These are phyloP conservation scores for Periconia macrospinosa DNA, from an alignment of 2,329 filamentous ascomycete genomes.

Conservation along the genomic window DNA sequence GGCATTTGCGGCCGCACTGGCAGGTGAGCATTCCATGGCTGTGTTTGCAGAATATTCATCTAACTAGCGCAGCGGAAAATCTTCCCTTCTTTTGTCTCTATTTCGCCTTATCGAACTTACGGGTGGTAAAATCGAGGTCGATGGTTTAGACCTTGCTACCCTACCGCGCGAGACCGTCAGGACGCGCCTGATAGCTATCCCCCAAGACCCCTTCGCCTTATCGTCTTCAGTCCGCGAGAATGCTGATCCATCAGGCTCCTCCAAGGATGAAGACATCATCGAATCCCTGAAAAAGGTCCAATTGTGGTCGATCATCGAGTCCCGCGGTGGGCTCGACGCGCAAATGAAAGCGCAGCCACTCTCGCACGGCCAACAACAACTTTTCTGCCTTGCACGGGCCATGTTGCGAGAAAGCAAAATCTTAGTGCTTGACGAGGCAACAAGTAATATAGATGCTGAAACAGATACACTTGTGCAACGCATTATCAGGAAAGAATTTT, in stretches of 20 bases:
- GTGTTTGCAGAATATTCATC: not conserved
- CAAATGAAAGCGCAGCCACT: slow-evolving; percentile 6
- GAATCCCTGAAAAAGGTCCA: slow-evolving; percentile 17
- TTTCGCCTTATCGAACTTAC: slow-evolving; percentile 13
- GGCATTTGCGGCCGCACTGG: slow-evolving; percentile 53
- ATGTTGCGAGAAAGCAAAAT: slow-evolving; percentile 45
- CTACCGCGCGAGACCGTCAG: slow-evolving; percentile 46
- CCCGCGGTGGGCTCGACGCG: slow-evolving; percentile 11
- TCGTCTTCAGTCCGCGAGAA: slow-evolving; percentile 10
- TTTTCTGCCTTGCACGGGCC: slow-evolving; percentile 63
- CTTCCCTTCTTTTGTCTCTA: slow-evolving; percentile 20
- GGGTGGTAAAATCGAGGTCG: slow-evolving; percentile 46
- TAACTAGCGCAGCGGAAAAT: slow-evolving; percentile 43
- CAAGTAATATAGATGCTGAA: slow-evolving; percentile 76
- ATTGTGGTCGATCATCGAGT: slow-evolving; percentile 40
- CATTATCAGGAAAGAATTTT: slow-evolving; percentile 80
- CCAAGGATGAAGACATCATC: slow-evolving; percentile 6
- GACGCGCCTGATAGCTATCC: slow-evolving; percentile 43
- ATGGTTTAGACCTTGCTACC: slow-evolving; percentile 48
- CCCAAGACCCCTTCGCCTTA: slow-evolving; percentile 50
- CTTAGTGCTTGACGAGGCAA: slow-evolving; percentile 22
- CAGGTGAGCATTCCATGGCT: slow-evolving; percentile 1
- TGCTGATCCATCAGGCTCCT: slow-evolving; percentile 6
- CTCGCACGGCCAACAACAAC: slow-evolving; percentile 50
- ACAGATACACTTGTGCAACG: slow-evolving; percentile 93